These are phyloP conservation scores for Rhytidhysteron rufulum DNA, from an alignment of 2,329 filamentous ascomycete species.

Conservation along the genomic window DNA sequence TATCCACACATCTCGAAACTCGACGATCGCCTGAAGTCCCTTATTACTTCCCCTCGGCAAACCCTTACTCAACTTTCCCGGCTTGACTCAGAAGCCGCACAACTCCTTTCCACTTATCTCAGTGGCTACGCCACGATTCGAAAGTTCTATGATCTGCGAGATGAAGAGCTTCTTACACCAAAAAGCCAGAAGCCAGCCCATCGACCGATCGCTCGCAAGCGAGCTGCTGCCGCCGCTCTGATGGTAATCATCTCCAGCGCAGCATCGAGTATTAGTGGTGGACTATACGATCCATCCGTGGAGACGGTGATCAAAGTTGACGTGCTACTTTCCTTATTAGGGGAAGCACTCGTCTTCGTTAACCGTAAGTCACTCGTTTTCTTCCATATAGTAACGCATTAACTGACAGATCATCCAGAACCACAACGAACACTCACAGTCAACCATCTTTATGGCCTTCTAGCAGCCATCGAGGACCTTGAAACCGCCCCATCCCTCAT, in stretches of 20 bases:
- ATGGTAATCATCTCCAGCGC: constrained; percentile 82
- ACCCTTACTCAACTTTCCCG: constrained; percentile 69
- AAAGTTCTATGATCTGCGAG: constrained; percentile 85
- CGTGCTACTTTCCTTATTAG: constrained; percentile 76
- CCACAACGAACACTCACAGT: constrained; percentile 60
- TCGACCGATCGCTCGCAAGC: constrained; percentile 58
- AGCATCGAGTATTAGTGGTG: constrained; percentile 86
- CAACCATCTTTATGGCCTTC: constrained; percentile 68
- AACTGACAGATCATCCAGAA: constrained; percentile 34
- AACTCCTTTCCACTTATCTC: constrained; percentile 77
- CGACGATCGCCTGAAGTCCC: constrained; percentile 65
- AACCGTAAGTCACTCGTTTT: constrained; percentile 45
- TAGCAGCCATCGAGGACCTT: constrained; percentile 76
- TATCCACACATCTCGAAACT: constrained; percentile 70
- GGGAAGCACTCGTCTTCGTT: constrained; percentile 77
- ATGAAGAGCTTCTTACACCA: constrained; percentile 52
- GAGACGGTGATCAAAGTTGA: constrained; percentile 86
- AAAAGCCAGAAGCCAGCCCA: constrained; percentile 38
- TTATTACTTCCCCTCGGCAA: constrained; percentile 68
- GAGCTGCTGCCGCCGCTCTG: constrained; percentile 69
- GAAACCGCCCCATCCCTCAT: constrained; percentile 71
- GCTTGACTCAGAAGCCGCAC: constrained; percentile 75
- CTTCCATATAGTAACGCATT: constrained; percentile 18
- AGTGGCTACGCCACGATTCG: constrained; percentile 90
- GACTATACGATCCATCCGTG: constrained; percentile 75